A percentile compares a stretch with the other conserved stretches of the same genome.
Evolutionary conservation across 2,329 filamentous ascomycete genomes (phyloP).

Genomic region (Parafenestella ontariensis): DNA sequence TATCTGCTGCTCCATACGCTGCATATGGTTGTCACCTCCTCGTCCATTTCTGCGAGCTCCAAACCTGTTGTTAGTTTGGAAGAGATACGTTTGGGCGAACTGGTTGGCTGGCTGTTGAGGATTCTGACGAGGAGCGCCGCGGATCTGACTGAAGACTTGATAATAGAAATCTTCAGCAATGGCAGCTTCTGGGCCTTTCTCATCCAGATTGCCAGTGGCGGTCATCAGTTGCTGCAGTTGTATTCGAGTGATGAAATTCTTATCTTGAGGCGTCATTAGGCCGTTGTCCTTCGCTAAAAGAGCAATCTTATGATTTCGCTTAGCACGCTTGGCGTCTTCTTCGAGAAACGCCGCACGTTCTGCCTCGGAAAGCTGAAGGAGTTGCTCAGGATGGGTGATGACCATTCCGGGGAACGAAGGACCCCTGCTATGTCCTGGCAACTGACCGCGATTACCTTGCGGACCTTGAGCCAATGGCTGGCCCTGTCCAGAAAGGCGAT

Average conservation of each 20-base stretch:
- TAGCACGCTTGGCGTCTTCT: conserved; percentile 92
- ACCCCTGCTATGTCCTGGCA: conserved; percentile 50
- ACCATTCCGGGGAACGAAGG: conserved; percentile 60
- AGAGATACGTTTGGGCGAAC: conserved; percentile 97
- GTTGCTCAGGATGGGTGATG: conserved; percentile 73
- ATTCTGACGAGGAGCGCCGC: conserved; percentile 86
- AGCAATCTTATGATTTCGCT: conserved; percentile 98
- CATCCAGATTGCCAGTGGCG: conserved; percentile 85
- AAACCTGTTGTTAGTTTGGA: conserved; percentile 88
- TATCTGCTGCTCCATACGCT: conserved; percentile 99
- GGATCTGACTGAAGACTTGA: conserved; percentile 94
- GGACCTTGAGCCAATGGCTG: conserved; percentile 47
- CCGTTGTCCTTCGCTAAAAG: conserved; percentile 92
- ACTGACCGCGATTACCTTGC: conserved; percentile 41
- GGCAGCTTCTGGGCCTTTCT: conserved; percentile 79
- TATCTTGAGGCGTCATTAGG: conserved; percentile 98
- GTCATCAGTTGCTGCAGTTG: conserved; percentile 95
- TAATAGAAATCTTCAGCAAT: conserved; percentile 97
- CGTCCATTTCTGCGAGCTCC: conserved; percentile 78
- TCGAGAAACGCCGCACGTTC: conserved; percentile 84
- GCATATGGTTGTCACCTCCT: conserved; percentile 94
- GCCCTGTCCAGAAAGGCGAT: conserved; percentile 61
- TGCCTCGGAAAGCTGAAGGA: conserved; percentile 79
- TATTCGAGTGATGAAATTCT: conserved; percentile 98
- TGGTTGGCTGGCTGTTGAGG: conserved; percentile 92